Evolutionary conservation across 129 eudicot species (phyloP), one percentile per base, ranked within the genome.

Genomic region (Helichrysum umbraculigerum): DNA sequence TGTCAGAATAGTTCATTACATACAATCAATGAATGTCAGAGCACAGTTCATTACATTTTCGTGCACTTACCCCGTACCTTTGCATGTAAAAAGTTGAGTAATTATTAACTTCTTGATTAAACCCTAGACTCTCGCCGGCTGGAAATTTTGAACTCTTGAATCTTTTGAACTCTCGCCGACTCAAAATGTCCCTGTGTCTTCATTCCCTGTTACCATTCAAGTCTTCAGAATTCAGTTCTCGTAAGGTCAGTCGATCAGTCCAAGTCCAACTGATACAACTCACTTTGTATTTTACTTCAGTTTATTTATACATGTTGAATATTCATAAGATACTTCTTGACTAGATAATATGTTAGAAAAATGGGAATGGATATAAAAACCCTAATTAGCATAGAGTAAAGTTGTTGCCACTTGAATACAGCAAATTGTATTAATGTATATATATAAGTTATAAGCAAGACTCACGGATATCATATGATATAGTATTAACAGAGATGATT

Each of bases 201-300:
- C 73, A 61, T 79, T 59, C 69, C 39, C 79, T 79, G 56, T 37
- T 74, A 4, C 10, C 70, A 39, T 4, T 79, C 20, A 72, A 73
- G 47, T 4, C 7, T 5, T 58, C 75, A 56, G 69, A 57, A 3
- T 56, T 79, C 39, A 54, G 3, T 73, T 37, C 74, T 66, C 56
- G 21, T 52, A 79, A 79, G 79, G 83, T 79, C 3, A 79, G 74
- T 72, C 72, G 5, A 6, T 57, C 62, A 79, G 74, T 72, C 72
- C n/a, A n/a, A n/a, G n/a, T n/a, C n/a, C n/a, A n/a, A n/a, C n/a
- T n/a, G n/a, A n/a, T n/a, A n/a, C n/a, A n/a, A 19, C 28, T 10
- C 47, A 28, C 15, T 77, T 21, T 7, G 16, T 47, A 58, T 59
- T 60, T 9, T 32, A 21, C 8, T 1, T 25, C 11, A 20, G 2